phyloP scores from a whole-genome alignment of 306 rosid species.

The Malus asiatica region DNA sequence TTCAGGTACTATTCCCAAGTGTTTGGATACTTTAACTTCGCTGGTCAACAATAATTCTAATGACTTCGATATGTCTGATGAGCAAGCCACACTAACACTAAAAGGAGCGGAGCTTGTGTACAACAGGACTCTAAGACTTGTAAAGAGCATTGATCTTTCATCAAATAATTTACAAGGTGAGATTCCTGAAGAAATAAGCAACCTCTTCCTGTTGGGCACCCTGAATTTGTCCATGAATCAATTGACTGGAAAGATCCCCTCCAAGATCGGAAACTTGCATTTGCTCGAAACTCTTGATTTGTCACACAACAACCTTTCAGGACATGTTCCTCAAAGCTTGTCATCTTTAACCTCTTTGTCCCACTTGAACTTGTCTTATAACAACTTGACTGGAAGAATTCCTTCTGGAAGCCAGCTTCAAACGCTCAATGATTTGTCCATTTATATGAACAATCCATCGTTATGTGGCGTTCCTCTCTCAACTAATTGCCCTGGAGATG shows the following conservation, averaged over 20 bases:
- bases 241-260: neutral
- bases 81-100: neutral
- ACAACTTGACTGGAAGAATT: neutral
- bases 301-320: neutral
- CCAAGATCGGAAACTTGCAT: neutral
- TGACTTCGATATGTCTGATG: too few relatives aligned
- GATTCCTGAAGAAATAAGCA: neutral
- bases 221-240: constrained; percentile 4
- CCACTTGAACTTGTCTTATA: neutral
- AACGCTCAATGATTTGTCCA: neutral
- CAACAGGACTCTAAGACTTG: neutral
- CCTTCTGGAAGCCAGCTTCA: neutral
- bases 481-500: neutral
- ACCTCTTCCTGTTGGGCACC: neutral
- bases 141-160: neutral
- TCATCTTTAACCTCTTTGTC: neutral
- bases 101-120: neutral
- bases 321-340: neutral
- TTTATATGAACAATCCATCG: neutral
- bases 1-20: neutral
- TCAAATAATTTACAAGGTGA: neutral
- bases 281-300: neutral
- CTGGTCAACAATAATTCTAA: neutral
- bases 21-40: neutral
- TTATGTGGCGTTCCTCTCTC: neutral